These are phyloP conservation scores for Babjeviella inositovora DNA, from an alignment of 805 yeast genomes.

Conservation along the genomic window DNA sequence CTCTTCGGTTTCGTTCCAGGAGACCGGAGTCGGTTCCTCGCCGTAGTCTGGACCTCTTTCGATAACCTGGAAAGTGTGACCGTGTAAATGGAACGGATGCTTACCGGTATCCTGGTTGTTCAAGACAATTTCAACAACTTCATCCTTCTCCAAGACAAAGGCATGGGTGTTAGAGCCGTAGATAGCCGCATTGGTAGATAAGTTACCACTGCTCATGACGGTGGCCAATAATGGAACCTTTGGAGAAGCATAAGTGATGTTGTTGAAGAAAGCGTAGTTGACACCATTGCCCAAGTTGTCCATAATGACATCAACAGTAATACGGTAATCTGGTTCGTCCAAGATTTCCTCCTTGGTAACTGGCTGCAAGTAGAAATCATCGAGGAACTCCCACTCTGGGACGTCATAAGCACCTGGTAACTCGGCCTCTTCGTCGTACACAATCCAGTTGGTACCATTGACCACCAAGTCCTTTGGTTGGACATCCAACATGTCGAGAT, in stretches of 20 bases:
- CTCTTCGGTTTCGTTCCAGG: conserved; percentile 25
- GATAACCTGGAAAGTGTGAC: conserved; percentile 53
- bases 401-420: conserved; percentile 20
- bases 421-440: conserved; percentile 28
- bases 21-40: conserved; percentile 36
- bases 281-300: conserved; percentile 59
- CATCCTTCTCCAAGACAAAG: conserved; percentile 39
- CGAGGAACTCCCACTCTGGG: conserved; percentile 32
- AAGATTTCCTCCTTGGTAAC: conserved; percentile 27
- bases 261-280: conserved; percentile 64
- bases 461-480: conserved; percentile 47
- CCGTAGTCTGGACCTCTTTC: conserved; percentile 31
- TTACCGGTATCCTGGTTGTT: conserved; percentile 71
- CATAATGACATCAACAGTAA: conserved; percentile 46
- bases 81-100: conserved; percentile 71
- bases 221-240: conserved; percentile 57
- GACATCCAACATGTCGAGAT: conserved; percentile 68
- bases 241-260: conserved; percentile 46
- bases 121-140: conserved; percentile 59
- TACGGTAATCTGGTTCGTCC: conserved; percentile 45
- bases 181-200: conserved; percentile 38
- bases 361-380: conserved; percentile 71
- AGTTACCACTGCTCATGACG: conserved; percentile 42
- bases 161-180: conserved; percentile 64
- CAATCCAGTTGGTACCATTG: conserved; percentile 64